Conservation (phyloP, 1,284 basidiomycete species). For the Heterobasidion irregulare region DNA sequence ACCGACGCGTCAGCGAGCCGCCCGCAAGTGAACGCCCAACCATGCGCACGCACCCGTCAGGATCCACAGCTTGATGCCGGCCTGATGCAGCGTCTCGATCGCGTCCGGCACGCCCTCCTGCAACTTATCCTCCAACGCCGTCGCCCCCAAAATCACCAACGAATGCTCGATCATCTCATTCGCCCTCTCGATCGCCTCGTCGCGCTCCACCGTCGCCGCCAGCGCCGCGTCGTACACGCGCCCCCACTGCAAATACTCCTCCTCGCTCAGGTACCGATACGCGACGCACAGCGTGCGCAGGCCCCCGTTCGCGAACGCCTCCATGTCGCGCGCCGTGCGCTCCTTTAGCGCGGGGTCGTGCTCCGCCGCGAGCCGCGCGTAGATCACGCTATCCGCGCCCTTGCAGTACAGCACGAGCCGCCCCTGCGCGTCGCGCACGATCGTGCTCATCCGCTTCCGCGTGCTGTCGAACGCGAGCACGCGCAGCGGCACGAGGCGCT, state of each 20-base stretch:
- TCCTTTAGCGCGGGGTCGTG: constrained; percentile 74
- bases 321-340: constrained; percentile 81
- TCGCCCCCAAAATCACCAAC: constrained; percentile 83
- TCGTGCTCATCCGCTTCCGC: constrained; percentile 89
- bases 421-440: constrained; percentile 80
- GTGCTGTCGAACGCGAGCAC: constrained; percentile 92
- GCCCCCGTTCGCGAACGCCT: constrained; percentile 89
- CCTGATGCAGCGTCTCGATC: constrained; percentile 85
- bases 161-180: constrained; percentile 81
- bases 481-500: constrained; percentile 75
- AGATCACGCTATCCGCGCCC: constrained; percentile 95
- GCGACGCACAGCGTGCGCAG: constrained; percentile 89
- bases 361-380: constrained; percentile 69
- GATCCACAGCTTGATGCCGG: constrained; percentile 97
- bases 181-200: constrained; percentile 87
- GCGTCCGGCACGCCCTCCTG: constrained; percentile 96
- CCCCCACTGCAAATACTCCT: constrained; percentile 84
- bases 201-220: constrained; percentile 69
- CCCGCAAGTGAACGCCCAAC: constrained; percentile 3
- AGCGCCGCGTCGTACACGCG: constrained; percentile 76
- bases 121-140: constrained; percentile 93
- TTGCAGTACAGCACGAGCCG: constrained; percentile 85
- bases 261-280: constrained; percentile 72
- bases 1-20: constrained; percentile 1
- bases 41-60: constrained; percentile 54